Evolutionary conservation across 2,329 filamentous ascomycete species (phyloP).

Genomic region (Nannizziopsis arthrosporioides): DNA sequence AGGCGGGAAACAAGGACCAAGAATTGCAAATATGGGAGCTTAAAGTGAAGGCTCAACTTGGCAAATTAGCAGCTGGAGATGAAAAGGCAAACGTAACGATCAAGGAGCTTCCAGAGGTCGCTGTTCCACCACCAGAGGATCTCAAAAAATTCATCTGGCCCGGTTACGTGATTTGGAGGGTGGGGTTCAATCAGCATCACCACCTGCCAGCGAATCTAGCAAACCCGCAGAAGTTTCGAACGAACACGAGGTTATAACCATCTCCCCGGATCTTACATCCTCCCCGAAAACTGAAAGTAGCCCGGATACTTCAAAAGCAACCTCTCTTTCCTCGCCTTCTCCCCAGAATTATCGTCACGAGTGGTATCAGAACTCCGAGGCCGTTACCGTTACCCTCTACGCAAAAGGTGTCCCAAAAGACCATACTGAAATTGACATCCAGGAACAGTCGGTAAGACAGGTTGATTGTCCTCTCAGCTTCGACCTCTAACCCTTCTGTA

Average conservation of each 20-base stretch:
- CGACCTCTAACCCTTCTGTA: conserved; percentile 23
- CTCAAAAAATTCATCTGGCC: conserved; percentile 26
- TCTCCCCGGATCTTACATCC: neutral
- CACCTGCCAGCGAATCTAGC: neutral
- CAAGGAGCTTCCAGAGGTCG: conserved; percentile 43
- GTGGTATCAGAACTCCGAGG: conserved; percentile 55
- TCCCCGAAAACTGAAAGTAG: neutral
- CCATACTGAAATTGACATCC: conserved; percentile 42
- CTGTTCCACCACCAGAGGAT: conserved; percentile 33
- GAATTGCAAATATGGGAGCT: conserved; percentile 46
- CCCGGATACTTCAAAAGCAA: conserved; percentile 4
- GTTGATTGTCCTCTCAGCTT: conserved; percentile 11
- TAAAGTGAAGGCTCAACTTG: conserved; percentile 44
- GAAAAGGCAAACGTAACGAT: conserved; percentile 36
- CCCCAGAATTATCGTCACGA: conserved; percentile 54
- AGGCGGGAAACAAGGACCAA: conserved; percentile 19
- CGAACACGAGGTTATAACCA: neutral
- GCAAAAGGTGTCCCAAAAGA: conserved; percentile 53
- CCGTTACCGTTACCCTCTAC: conserved; percentile 52
- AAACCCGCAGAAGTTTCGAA: neutral
- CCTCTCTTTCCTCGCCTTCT: conserved; percentile 27
- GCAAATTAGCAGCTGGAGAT: conserved; percentile 40
- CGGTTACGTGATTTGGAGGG: conserved; percentile 20
- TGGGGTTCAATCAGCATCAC: conserved; percentile 3
- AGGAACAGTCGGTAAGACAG: conserved; percentile 34